Evolutionary conservation across 331 rosid genomes (phyloP), one percentile per base, ranked within the genome.

Genomic region (Quercus tomentella): DNA sequence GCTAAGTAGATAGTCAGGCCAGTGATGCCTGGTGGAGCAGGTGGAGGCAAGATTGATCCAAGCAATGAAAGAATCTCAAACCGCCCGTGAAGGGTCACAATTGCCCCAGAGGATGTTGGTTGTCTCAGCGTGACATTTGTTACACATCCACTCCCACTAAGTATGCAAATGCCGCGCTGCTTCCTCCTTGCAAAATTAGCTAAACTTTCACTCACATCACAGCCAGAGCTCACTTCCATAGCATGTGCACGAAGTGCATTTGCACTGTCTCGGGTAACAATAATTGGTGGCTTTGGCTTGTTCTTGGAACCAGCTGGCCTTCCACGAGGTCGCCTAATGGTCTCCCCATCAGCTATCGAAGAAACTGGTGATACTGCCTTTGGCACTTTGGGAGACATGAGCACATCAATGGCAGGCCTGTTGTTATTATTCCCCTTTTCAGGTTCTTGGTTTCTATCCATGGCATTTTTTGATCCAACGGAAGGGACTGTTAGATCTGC

Each of bases 11-110:
- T 86, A 71, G 97, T 85, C 10, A 91, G 80, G 18, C 93, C 94
- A 5, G 92, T 91, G 67, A 91, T 86, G 66, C 97, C 97, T 2
- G 94, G 89, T 3, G 94, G 97, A 31, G 97, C 97, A 3, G 97
- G 97, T 21, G 97, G 97, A 8, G 97, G 97, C 82, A 91, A 77
- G 82, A 91, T 85, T 37, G 97, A 91, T 14, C 97, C 97, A 1
- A 91, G 84, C 82, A 91, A 58, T 0, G 97, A 91, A 16, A 91
- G 89, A 60, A 91, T 91, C 85, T 91, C 97, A 18, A 91, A 91
- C 22, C 94, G 78, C 65, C 97, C 94, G 33, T 89, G 97, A 82
- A 91, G 94, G 51, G 97, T 91, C 74, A 91, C 92, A 26, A 89
- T 89, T 31, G 94, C 87, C 22, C 90, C 92, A 0, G 91, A 88